Conservation (phyloP, 2,329 filamentous ascomycete genomes). For the Penicillium sclerotiorum region DNA sequence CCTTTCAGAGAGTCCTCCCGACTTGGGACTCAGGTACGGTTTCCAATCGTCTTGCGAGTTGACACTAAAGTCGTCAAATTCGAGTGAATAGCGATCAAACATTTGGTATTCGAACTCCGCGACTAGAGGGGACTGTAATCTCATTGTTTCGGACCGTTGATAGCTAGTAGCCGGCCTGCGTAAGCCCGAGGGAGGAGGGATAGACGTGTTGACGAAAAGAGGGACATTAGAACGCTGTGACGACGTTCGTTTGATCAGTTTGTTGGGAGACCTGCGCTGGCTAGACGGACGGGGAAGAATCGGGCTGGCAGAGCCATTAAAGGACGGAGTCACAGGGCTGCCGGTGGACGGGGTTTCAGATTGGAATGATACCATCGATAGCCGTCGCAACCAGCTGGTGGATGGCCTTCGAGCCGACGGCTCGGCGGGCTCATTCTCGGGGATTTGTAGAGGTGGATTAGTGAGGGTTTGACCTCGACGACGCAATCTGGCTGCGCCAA, state of each 20-base stretch:
- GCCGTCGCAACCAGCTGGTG: conserved; percentile 59
- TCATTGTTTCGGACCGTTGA: conserved; percentile 60
- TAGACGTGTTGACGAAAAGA: conserved; percentile 30
- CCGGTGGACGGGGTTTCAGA: conserved; percentile 51
- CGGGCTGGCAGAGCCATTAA: conserved; percentile 57
- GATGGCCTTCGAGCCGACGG: conserved; percentile 43
- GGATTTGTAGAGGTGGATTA: conserved; percentile 31
- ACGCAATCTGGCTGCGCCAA: conserved; percentile 34
- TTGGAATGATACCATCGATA: conserved; percentile 56
- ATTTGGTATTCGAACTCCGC: conserved; percentile 31
- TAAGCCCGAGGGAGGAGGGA: conserved; percentile 51
- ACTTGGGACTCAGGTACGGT: conserved; percentile 42
- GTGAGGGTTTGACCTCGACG: conserved; percentile 42
- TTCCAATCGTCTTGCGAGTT: conserved; percentile 33
- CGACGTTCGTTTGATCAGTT: conserved; percentile 63
- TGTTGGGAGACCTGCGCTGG: conserved; percentile 53
- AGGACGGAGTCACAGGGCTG: conserved; percentile 55
- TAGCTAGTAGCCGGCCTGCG: conserved; percentile 66
- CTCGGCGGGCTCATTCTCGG: conserved; percentile 28
- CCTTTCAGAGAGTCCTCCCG: conserved; percentile 31
- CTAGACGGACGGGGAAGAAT: conserved; percentile 42
- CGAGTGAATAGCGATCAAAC: conserved; percentile 10
- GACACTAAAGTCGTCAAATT: conserved; percentile 17
- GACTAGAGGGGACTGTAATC: conserved; percentile 44
- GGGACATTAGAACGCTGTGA: conserved; percentile 54